These are phyloP conservation scores for Cyclotella distinguenda DNA, from an alignment of 108 stramenopile species.

Conservation along the genomic window DNA sequence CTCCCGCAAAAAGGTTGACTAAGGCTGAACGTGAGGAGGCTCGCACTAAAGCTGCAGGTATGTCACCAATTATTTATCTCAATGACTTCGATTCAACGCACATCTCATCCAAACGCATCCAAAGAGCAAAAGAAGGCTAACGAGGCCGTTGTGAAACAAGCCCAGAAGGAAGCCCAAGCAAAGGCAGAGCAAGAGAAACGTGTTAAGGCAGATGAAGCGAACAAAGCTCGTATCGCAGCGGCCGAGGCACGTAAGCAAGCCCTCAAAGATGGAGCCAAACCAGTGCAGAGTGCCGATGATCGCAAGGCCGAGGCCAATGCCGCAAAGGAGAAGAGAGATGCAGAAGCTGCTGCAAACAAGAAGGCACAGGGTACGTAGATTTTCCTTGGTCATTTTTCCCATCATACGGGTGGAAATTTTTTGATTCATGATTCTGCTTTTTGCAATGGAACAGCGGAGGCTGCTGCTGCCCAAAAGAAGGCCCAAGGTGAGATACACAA, in stretches of 20 bases:
- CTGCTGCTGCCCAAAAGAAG: slow-evolving; percentile 30
- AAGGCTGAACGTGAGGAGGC: slow-evolving; percentile 51
- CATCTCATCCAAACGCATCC: neutral
- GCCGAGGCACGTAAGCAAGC: slow-evolving; percentile 12
- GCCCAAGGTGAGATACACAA: slow-evolving; percentile 35
- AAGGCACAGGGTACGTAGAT: slow-evolving; percentile 20
- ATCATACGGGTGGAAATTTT: neutral
- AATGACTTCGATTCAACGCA: neutral
- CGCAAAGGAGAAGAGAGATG: slow-evolving; percentile 45
- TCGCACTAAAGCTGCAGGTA: slow-evolving; percentile 35
- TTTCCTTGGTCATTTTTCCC: neutral
- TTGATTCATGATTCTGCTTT: neutral
- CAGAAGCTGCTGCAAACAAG: slow-evolving; percentile 24
- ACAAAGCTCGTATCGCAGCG: slow-evolving; percentile 1
- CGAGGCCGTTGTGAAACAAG: slow-evolving; percentile 3
- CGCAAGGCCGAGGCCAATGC: slow-evolving; percentile 13
- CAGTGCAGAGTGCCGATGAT: neutral
- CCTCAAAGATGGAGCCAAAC: neutral
- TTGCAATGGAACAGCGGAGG: neutral
- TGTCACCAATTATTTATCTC: neutral
- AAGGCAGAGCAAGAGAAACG: slow-evolving; percentile 26
- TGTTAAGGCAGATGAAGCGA: neutral
- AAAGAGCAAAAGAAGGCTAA: slow-evolving; percentile 24
- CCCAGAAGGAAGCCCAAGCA: slow-evolving; percentile 34
- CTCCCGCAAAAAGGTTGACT: slow-evolving; percentile 40